phyloP scores from a whole-genome alignment of 768 basidiomycete genomes.

The Strobilomyces dryophilus region DNA sequence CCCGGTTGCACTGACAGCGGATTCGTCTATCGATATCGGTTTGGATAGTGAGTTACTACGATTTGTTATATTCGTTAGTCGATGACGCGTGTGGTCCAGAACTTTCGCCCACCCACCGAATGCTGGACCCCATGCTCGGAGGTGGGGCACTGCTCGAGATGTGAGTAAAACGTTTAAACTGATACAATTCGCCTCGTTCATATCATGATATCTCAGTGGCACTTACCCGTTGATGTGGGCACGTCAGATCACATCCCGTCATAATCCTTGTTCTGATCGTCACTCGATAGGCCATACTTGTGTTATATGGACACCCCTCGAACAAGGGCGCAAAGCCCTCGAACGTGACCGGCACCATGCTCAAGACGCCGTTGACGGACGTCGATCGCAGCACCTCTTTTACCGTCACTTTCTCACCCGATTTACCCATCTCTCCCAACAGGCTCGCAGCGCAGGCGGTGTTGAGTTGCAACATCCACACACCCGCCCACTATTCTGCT shows the following conservation, averaged over 20 bases:
- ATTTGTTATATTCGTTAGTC: neutral
- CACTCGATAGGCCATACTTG: constrained; percentile 60
- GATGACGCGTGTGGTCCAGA: constrained; percentile 35
- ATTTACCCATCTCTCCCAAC: constrained; percentile 32
- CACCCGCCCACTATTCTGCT: constrained; percentile 43
- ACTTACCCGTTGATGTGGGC: constrained; percentile 84
- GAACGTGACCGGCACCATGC: constrained; percentile 61
- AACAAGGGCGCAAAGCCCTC: constrained; percentile 60
- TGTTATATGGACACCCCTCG: constrained; percentile 71
- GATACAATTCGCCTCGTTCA: constrained; percentile 1
- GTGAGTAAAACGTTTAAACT: constrained; percentile 38
- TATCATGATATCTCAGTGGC: constrained; percentile 42
- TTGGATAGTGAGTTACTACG: constrained; percentile 46
- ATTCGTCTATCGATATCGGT: constrained; percentile 68
- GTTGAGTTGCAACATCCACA: constrained; percentile 64
- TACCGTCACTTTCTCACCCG: constrained; percentile 59
- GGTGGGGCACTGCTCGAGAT: constrained; percentile 84
- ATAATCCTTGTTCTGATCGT: constrained; percentile 10
- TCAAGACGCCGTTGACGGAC: constrained; percentile 71
- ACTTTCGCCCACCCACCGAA: constrained; percentile 64
- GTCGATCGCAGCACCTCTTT: constrained; percentile 79
- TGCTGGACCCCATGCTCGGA: constrained; percentile 74
- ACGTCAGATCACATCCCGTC: constrained; percentile 16
- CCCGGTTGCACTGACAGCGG: constrained; percentile 69
- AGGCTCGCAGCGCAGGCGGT: constrained; percentile 66